A percentile compares a stretch with the other conserved stretches of the same genome.
phyloP scores from a whole-genome alignment of 106 monocot species.

The Allium cepa region DNA sequence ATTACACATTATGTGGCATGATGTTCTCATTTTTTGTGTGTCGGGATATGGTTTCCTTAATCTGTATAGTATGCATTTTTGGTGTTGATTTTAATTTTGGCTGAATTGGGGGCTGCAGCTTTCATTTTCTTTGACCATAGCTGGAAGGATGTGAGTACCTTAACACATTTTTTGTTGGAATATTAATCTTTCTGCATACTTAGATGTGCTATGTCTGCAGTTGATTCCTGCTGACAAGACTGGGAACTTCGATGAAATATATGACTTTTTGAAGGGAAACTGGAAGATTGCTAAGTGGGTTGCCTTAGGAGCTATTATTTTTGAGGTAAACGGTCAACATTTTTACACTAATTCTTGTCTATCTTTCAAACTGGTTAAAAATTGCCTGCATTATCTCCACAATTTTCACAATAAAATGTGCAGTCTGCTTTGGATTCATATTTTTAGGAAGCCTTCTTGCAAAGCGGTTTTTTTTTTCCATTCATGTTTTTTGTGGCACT shows the following conservation, averaged over 20 bases:
- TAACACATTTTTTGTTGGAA: background rate
- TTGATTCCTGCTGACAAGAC: constrained; percentile 85
- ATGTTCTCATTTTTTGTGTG: too few species aligned
- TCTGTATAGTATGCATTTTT: constrained; percentile 65
- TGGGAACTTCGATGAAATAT: constrained; percentile 70
- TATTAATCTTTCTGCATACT: constrained; percentile 7
- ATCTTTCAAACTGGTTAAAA: too few species aligned
- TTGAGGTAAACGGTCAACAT: constrained; percentile 41
- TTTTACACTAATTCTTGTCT: too few species aligned
- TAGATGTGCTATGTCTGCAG: constrained; percentile 26
- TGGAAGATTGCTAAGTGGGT: constrained; percentile 92
- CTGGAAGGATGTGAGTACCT: constrained; percentile 81
- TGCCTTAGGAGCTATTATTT: constrained; percentile 64
- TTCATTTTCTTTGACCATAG: constrained; percentile 87
- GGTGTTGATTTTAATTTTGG: constrained; percentile 64
- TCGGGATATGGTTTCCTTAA: constrained; percentile 35
- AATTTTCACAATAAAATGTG: too few species aligned
- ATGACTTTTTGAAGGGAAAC: constrained; percentile 63
- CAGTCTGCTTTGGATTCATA: too few species aligned
- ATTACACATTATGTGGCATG: too few species aligned
- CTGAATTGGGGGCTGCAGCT: constrained; percentile 77
- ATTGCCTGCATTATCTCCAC: too few species aligned
- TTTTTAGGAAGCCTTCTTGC: too few species aligned
- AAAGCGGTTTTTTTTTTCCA: too few species aligned
- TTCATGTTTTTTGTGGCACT: too few species aligned